Base-by-base conservation (phyloP, 1,284 basidiomycete species). In the Trichosporon ovoides region DNA sequence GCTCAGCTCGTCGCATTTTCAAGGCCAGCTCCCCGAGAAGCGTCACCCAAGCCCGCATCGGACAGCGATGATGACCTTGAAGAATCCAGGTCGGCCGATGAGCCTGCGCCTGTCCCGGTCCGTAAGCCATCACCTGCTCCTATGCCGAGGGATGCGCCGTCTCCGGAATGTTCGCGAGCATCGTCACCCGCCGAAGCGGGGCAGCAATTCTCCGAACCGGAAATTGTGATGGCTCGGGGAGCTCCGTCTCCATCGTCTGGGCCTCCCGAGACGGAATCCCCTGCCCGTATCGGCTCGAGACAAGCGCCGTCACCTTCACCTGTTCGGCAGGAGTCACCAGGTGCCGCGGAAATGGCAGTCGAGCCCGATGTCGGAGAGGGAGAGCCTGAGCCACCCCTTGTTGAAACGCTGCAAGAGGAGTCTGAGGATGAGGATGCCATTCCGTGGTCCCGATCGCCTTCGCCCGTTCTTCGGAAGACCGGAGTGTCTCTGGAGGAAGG, bases 371-470 rank as follows among this genome's bases (percentile, higher is more conserved):
- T 9, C 9, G 6, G 11, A 12, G 13, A 9, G 43, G 31, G 13
- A 18, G 20, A 34, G 19, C 18, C 12, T 2, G 33, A 51, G 18
- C 31, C n/a, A 3, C 49, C 19, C 11, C 18, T 36, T 6, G 49
- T 51, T 16, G 49, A 51, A 18, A 34, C 49, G 6, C 19, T 51
- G 33, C 49, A 38, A 5, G 60, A 60, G 2, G 61, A 68, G 4
- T 48, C 63, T 2, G 70, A 75, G 24, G 70, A 72, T 38, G 64
- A 66, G 11, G 58, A 68, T 5, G 71, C 72, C 13, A 69, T 76
- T 12, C 66, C 68, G 37, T 76, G 75, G 75, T 77, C 76, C 2
- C 59, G 66, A 31, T 76, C 76, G 12, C 75, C 75, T 14, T 69
- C 68, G 5, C 72, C 75, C 2, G 57, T 57, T 18, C 60, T 57